Base-by-base conservation (phyloP, 2,329 filamentous ascomycete genomes). In the Thielaviopsis punctulata region DNA sequence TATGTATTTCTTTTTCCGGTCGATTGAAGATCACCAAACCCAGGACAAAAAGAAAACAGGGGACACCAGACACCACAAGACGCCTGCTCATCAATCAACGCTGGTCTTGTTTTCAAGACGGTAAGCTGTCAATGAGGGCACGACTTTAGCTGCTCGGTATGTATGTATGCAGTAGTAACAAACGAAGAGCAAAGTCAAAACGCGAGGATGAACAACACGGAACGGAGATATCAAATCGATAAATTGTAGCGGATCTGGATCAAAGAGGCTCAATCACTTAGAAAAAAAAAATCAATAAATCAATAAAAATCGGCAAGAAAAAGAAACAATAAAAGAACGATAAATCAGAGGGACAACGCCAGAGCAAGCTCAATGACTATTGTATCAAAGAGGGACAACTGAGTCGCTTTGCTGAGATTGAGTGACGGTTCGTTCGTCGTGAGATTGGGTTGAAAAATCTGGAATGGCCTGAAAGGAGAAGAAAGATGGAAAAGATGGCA, bases 391-490 rank as follows among this genome's bases (percentile, higher is more conserved):
- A n/a, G n/a, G 36, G 36, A 41, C 36, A n/a, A 41, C 3, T 36
- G 13, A 36, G 4, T 36, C 30, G 30, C 30, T 15, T 19, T 41
- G 36, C 36, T 41, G 19, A 41, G 36, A 41, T 41, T 41, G 36
- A 41, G n/a, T n/a, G n/a, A n/a, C n/a, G n/a, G n/a, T n/a, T n/a
- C 9, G 30, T 12, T 41, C 15, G 36, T 19, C 36, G 36, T 41
- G 36, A 41, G 36, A 41, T 41, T 15, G n/a, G 36, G 18, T 41
- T n/a, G n/a, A n/a, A n/a, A n/a, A 41, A 55, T 53, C 57, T 58
- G 57, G 57, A 59, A 58, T 57, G 58, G 57, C 57, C 57, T 57
- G 57, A 59, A 56, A 57, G 54, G 55, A 54, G 49, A 57, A 58
- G 56, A 55, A 43, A 53, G 47, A 56, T 55, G 53, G 49, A 49